These are phyloP conservation scores for Geranomyces michiganensis DNA, from an alignment of 192 early-diverging fungal genomes.

Conservation along the genomic window DNA sequence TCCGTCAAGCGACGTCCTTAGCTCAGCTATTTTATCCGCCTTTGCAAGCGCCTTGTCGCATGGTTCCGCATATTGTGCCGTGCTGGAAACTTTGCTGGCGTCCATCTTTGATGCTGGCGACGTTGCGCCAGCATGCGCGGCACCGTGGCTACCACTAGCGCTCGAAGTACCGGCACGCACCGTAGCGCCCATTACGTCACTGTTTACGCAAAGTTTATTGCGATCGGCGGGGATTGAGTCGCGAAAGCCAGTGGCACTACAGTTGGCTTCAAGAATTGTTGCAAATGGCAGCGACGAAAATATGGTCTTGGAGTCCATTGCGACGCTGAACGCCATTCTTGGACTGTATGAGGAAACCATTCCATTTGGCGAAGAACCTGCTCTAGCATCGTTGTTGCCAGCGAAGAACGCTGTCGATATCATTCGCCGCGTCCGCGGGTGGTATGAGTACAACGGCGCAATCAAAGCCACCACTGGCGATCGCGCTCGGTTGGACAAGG, in stretches of 20 bases:
- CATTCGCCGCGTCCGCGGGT: conserved; percentile 21
- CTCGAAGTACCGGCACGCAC: not conserved
- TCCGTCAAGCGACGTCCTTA: not conserved
- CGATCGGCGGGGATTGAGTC: not conserved
- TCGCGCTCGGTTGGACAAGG: not conserved
- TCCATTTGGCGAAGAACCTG: not conserved
- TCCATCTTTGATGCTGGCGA: not conserved
- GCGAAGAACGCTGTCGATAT: not conserved
- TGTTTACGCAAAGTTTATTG: not conserved
- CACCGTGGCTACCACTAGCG: not conserved
- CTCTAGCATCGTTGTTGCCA: not conserved
- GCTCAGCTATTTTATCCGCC: not conserved
- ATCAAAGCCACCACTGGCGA: conserved; percentile 9
- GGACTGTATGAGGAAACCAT: conserved; percentile 4
- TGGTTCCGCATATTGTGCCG: not conserved
- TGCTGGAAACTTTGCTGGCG: not conserved
- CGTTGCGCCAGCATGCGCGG: not conserved
- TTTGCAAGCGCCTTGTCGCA: not conserved
- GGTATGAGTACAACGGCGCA: conserved; percentile 27
- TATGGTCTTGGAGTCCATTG: not conserved
- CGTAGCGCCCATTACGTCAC: not conserved
- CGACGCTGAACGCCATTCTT: not conserved
- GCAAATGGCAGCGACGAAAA: not conserved
- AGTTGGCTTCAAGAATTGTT: not conserved
- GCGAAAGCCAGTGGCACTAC: not conserved